Conservation (phyloP, 129 eudicot genomes). For the Arctium lappa region DNA sequence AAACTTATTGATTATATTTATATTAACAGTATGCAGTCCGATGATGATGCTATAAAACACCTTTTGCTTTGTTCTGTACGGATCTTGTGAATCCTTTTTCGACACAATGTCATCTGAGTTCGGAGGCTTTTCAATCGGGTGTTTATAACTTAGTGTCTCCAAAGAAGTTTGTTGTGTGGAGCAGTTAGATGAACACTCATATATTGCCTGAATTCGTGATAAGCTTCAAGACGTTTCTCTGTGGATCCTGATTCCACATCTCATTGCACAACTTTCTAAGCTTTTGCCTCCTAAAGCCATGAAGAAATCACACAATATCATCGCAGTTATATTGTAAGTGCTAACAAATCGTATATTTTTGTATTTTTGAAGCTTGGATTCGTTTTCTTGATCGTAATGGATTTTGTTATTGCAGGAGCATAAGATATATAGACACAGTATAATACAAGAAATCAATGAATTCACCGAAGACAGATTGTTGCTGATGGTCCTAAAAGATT, state of each 20-base stretch:
- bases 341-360: not conserved
- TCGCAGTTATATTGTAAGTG: constrained; percentile 45
- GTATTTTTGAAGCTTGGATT: not conserved
- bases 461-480: too few species aligned
- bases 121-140: constrained; percentile 59
- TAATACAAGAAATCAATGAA: too few species aligned
- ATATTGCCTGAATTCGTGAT: constrained; percentile 64
- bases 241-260: constrained; percentile 74
- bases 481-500: too few species aligned
- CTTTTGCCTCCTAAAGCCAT: constrained; percentile 17
- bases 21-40: constrained; percentile 46
- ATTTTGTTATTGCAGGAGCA: constrained; percentile 32
- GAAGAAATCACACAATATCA: constrained; percentile 43
- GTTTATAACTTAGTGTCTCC: constrained; percentile 47
- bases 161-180: constrained; percentile 58
- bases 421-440: not conserved
- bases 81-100: constrained; percentile 59
- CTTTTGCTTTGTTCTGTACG: constrained; percentile 69
- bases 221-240: constrained; percentile 61
- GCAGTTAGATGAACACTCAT: constrained; percentile 57
- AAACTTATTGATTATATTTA: not conserved
- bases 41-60: constrained; percentile 58
- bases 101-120: not conserved
- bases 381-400: not conserved
- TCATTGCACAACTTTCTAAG: constrained; percentile 51